Base-by-base conservation (phyloP, 116 monocot species). In the Trichopus zeylanicus region DNA sequence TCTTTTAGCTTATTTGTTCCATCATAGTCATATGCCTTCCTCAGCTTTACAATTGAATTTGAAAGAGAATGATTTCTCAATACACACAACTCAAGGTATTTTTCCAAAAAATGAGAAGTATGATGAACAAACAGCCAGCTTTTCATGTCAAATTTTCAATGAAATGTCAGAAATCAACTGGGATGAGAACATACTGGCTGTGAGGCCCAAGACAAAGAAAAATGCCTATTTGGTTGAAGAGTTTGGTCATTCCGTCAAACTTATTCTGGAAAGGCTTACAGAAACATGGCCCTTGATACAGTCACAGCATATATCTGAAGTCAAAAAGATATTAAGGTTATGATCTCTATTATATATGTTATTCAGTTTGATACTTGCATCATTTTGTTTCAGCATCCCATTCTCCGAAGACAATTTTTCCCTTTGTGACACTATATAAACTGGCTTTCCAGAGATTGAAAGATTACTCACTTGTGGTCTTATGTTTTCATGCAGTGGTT, bases 401-500 rank as follows among this genome's bases (percentile, higher is more conserved):
- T n/a, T 18, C 13, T 10, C 42, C 4, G 42, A 18, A 9, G 8
- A 16, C 1, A 3, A 42, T 42, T 42, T 42, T 12, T 16, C n/a
- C n/a, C n/a, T 42, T 0, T 42, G 12, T 42, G 12, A 42, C 16
- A 18, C 7, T 16, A 42, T 16, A 42, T 42, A 16, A 13, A 16
- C 1, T 42, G 13, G 42, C 42, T 42, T 42, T 37, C n/a, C 12
- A 42, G 42, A 42, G 0, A 16, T 13, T 18, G 16, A 42, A 42
- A 8, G n/a, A 42, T 13, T 42, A 42, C 7, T 4, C 3, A 16
- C 3, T 42, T 15, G 13, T 42, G 13, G 13, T 12, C 3, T 42
- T n/a, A n/a, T n/a, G n/a, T 49, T 59, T 57, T n/a, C 29, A 30
- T 86, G 59, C 68, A 95, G 95, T 65, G 26, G 69, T 61, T 89